Evolutionary conservation across 176 grass and related monocot species (phyloP).

Genomic region (Bromus sterilis): DNA sequence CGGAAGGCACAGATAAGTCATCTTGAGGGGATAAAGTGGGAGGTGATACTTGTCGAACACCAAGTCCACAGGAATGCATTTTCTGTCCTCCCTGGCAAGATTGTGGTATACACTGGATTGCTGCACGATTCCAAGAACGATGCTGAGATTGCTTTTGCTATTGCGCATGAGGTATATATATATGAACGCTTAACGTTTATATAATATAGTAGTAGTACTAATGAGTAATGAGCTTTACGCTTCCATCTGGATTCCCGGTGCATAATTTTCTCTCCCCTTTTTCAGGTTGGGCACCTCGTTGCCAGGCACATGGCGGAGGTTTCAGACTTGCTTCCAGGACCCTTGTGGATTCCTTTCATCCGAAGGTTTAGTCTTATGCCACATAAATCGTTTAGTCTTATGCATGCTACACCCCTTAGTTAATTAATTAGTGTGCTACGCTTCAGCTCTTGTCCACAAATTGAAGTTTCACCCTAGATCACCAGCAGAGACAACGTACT

Average conservation of each 20-base stretch:
- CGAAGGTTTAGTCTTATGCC: not conserved
- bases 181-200: no score
- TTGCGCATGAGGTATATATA: not conserved
- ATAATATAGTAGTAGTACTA: not conserved
- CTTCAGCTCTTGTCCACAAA: not conserved
- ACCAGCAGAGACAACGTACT: no score
- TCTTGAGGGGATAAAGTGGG: not conserved
- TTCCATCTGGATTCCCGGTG: not conserved
- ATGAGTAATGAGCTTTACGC: not conserved
- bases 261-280: not conserved
- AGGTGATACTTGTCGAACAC: not conserved
- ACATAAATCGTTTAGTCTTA: no score
- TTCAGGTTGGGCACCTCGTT: not conserved
- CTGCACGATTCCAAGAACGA: not conserved
- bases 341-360: not conserved
- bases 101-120: not conserved
- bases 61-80: accelerated
- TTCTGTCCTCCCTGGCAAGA: not conserved
- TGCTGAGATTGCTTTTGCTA: not conserved
- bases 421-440: not conserved
- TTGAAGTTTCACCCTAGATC: not conserved
- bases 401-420: no score
- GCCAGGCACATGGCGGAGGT: not conserved
- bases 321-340: not conserved
- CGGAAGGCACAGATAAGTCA: not conserved